A percentile compares a stretch with the other conserved stretches of the same genome.
These are phyloP conservation scores for Diophrys appendiculata DNA, from an alignment of 73 alveolate species.

Conservation along the genomic window DNA sequence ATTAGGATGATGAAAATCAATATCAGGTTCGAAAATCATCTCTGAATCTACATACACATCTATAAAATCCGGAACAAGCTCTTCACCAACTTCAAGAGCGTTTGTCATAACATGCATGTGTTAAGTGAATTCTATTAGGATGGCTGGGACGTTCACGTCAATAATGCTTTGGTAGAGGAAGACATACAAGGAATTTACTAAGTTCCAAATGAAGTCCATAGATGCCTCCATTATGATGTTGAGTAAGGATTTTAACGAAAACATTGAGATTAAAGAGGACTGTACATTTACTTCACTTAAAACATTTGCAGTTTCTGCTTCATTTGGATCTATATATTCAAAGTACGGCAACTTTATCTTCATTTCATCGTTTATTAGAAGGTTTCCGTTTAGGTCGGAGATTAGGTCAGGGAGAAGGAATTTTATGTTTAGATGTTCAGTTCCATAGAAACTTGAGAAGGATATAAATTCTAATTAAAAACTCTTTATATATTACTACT, in stretches of 20 bases:
- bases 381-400: too few relatives aligned
- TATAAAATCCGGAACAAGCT: neutral
- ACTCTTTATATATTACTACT: too few relatives aligned
- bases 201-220: neutral
- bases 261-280: neutral
- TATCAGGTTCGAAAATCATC: neutral
- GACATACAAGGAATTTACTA: neutral
- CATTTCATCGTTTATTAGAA: too few relatives aligned
- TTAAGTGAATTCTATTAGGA: neutral
- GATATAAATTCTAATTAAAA: too few relatives aligned
- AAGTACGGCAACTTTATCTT: too few relatives aligned
- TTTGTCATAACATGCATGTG: neutral
- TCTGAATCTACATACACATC: neutral
- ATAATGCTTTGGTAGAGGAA: neutral
- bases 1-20: neutral
- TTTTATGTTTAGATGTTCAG: too few relatives aligned
- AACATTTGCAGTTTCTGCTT: too few relatives aligned
- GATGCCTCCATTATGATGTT: neutral
- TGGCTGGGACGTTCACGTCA: neutral
- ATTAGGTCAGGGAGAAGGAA: too few relatives aligned
- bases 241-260: neutral
- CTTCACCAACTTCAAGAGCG: neutral
- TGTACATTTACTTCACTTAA: neutral
- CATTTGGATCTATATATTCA: too few relatives aligned
- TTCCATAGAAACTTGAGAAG: too few relatives aligned